These are phyloP conservation scores for Austroboletus niveus DNA, from an alignment of 1,284 basidiomycete genomes.

Conservation along the genomic window DNA sequence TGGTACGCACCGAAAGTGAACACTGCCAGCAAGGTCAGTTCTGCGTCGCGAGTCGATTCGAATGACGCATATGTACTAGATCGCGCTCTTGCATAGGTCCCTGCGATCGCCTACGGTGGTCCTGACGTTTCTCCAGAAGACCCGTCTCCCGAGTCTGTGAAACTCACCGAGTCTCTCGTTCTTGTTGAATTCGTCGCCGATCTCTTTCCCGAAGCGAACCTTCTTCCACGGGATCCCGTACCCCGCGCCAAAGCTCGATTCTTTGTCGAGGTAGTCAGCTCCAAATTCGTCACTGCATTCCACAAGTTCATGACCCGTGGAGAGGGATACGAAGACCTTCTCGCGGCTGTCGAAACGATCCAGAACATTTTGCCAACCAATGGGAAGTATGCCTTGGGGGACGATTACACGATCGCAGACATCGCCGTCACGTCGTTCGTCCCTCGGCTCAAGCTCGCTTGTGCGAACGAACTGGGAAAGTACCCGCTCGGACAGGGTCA, in stretches of 20 bases:
- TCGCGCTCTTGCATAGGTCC: constrained; percentile 32
- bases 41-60: background rate
- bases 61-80: background rate
- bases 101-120: constrained; percentile 46
- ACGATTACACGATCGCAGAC: constrained; percentile 40
- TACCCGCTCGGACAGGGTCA: constrained; percentile 29
- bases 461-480: constrained; percentile 32
- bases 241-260: constrained; percentile 41
- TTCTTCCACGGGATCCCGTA: constrained; percentile 43
- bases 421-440: constrained; percentile 36
- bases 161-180: constrained; percentile 47
- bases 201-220: constrained; percentile 38
- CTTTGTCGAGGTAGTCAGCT: constrained; percentile 41
- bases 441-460: constrained; percentile 24
- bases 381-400: constrained; percentile 41
- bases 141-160: constrained; percentile 42
- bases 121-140: constrained; percentile 38
- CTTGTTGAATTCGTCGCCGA: constrained; percentile 47
- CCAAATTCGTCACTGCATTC: constrained; percentile 40
- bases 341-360: constrained; percentile 40
- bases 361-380: constrained; percentile 42
- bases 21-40: constrained; percentile 56
- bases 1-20: constrained; percentile 65
- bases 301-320: constrained; percentile 39
- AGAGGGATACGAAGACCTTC: constrained; percentile 40